Percentiles rank a stretch among this genome's conserved stretches.
Evolutionary conservation across 805 yeast species (phyloP).

Genomic region (Hanseniaspora guilliermondii): DNA sequence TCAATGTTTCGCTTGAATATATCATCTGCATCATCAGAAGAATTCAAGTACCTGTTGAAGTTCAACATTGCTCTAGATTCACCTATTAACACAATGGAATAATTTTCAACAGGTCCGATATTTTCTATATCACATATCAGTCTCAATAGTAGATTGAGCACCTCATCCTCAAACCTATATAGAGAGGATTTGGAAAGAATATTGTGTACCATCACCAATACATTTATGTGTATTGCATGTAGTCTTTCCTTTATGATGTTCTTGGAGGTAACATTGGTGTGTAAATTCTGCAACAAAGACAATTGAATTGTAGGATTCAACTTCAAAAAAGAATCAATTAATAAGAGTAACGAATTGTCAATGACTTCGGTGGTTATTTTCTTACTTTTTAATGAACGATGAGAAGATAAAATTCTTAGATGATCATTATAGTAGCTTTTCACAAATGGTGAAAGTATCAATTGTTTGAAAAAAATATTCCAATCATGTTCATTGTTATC

Average conservation of each 20-base stretch:
- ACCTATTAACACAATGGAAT: not conserved
- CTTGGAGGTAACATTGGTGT: conserved; percentile 40
- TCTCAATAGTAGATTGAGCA: not conserved
- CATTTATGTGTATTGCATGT: conserved; percentile 47
- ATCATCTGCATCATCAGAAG: too few relatives aligned
- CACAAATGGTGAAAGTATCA: conserved; percentile 29
- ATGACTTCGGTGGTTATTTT: conserved; percentile 1
- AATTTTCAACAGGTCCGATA: not conserved
- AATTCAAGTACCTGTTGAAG: not conserved
- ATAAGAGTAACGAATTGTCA: conserved; percentile 28
- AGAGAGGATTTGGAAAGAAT: conserved; percentile 14
- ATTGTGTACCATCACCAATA: conserved; percentile 52
- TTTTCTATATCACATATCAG: not conserved
- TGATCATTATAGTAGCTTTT: conserved; percentile 34
- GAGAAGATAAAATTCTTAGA: conserved; percentile 24
- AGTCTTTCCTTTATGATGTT: conserved; percentile 26
- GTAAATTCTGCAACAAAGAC: conserved; percentile 71
- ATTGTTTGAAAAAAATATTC: conserved; percentile 20
- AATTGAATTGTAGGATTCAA: conserved; percentile 71
- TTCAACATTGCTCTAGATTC: not conserved
- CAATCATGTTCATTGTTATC: conserved; percentile 24
- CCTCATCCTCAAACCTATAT: not conserved
- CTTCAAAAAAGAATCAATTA: conserved; percentile 55
- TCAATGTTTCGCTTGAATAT: not conserved
- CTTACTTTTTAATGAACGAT: not conserved